phyloP scores from a whole-genome alignment of 2,329 filamentous ascomycete species.

The Juglanconis juglandina region DNA sequence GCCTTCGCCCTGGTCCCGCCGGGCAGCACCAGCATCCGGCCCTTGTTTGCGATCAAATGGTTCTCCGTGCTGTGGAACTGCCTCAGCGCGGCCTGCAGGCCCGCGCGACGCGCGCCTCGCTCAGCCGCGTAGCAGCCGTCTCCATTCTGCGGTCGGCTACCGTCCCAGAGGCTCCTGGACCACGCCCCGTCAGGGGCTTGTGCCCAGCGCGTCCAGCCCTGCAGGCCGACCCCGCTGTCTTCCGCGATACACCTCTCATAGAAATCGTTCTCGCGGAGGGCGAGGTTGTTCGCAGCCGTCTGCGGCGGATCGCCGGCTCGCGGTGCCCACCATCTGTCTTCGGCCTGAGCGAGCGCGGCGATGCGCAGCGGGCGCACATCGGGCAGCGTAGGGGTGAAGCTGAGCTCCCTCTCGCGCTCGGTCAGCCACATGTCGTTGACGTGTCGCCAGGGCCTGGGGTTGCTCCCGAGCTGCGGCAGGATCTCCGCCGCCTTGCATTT shows the following conservation, averaged over 20 bases:
- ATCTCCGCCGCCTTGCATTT: not conserved
- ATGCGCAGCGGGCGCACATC: not conserved
- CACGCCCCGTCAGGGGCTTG: slow-evolving; percentile 14
- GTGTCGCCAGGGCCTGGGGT: slow-evolving; percentile 7
- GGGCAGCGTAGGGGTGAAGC: not conserved
- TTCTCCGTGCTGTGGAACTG: slow-evolving; percentile 37
- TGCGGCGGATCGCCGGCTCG: not conserved
- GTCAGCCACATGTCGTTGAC: slow-evolving; percentile 33
- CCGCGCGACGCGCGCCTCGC: slow-evolving; percentile 43
- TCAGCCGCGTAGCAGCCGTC: slow-evolving; percentile 29
- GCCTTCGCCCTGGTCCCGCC: slow-evolving; percentile 19
- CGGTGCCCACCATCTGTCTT: slow-evolving; percentile 16
- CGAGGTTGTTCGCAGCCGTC: slow-evolving; percentile 28
- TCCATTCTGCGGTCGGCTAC: not conserved
- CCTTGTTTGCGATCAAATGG: slow-evolving; percentile 31
- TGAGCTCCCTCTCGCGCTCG: not conserved
- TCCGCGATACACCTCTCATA: slow-evolving; percentile 33
- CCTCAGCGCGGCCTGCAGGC: slow-evolving; percentile 40
- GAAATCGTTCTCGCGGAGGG: slow-evolving; percentile 30
- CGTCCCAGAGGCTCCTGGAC: not conserved
- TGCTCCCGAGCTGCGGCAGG: not conserved
- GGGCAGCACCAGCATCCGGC: slow-evolving; percentile 36
- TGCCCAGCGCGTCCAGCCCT: slow-evolving; percentile 19
- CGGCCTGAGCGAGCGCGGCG: slow-evolving; percentile 19
- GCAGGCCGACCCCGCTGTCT: not conserved